phyloP scores from a whole-genome alignment of 768 basidiomycete genomes.

The Podaxis carcinomalis region DNA sequence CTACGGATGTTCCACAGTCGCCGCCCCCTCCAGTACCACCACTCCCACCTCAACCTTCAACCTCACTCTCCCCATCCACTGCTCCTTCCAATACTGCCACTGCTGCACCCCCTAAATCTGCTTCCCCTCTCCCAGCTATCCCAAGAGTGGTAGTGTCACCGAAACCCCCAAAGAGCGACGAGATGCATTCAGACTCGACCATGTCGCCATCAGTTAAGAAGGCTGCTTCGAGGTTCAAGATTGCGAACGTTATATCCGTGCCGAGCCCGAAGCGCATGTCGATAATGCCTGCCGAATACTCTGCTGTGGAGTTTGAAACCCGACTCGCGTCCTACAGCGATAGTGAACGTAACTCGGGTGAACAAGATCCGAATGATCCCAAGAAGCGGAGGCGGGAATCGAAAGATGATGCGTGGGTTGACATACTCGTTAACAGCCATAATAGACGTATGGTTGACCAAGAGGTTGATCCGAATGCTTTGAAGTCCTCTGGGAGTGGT shows the following conservation, averaged over 20 bases:
- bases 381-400: constrained; percentile 43
- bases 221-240: constrained; percentile 48
- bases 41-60: constrained; percentile 18
- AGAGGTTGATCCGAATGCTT: constrained; percentile 36
- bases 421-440: constrained; percentile 70
- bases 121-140: background rate
- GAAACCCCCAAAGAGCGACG: constrained; percentile 28
- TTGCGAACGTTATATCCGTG: constrained; percentile 47
- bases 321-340: constrained; percentile 64
- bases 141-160: constrained; percentile 17
- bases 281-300: constrained; percentile 70
- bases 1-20: constrained; percentile 12
- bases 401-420: constrained; percentile 81
- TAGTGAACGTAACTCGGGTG: constrained; percentile 34
- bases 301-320: constrained; percentile 80
- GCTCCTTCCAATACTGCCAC: background rate
- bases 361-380: constrained; percentile 31
- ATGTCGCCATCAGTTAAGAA: constrained; percentile 32
- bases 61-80: background rate
- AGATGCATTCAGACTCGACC: constrained; percentile 28
- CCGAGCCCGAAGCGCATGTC: constrained; percentile 51
- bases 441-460: constrained; percentile 49
- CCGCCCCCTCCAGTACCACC: constrained; percentile 16
- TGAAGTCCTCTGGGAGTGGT: constrained; percentile 21
- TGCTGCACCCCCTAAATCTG: background rate